Evolutionary conservation across 2,329 filamentous ascomycete species (phyloP), one percentile per base, ranked within the genome.

Genomic region (Amesomyces nigricolor): DNA sequence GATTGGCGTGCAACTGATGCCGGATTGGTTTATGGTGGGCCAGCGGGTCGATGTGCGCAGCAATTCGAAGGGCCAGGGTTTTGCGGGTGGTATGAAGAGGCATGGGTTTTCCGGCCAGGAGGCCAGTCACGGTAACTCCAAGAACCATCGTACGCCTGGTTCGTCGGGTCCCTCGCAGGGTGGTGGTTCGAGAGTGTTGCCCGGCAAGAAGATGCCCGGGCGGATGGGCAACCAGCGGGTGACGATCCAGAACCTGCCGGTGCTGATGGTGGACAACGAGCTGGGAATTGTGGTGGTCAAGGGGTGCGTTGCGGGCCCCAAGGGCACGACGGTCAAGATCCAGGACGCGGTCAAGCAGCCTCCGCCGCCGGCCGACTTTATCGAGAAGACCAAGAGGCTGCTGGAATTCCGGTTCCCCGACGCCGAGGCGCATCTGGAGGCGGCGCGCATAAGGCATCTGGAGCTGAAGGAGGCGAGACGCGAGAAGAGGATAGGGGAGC

Each of bases 151-250:
- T 67, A 88, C 88, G 29, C 89, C 96, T 75, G 94, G 94, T 78
- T 92, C 90, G 35, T 81, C 87, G 7, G 94, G 94, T 70, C 89
- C 88, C 58, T 88, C 87, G 64, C 94, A 99, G 73, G 94, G 94
- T 62, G 86, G 88, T 69, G 94, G 94, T 74, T 95, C 89, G 60
- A 84, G 94, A 73, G 92, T 99, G 22, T 77, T 91, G 68, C 94
- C 94, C 0, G 94, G 94, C 58, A 99, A 99, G 83, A 94, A 91
- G 75, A 99, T 99, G 94, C 84, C 94, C 3, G 94, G 94, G 53
- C 84, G 89, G 57, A 97, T 99, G 94, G 94, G 94, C 61, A 88
- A 87, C 62, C 82, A 95, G 72, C 84, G 83, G 63, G 88, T 91
- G 54, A 99, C 94, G 47, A 80, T 94, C 56, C 91, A 96, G 79